Evolutionary conservation across 345 rosid species (phyloP), one percentile per base, ranked within the genome.

Genomic region (thale cress (Arabidopsis thaliana)): DNA sequence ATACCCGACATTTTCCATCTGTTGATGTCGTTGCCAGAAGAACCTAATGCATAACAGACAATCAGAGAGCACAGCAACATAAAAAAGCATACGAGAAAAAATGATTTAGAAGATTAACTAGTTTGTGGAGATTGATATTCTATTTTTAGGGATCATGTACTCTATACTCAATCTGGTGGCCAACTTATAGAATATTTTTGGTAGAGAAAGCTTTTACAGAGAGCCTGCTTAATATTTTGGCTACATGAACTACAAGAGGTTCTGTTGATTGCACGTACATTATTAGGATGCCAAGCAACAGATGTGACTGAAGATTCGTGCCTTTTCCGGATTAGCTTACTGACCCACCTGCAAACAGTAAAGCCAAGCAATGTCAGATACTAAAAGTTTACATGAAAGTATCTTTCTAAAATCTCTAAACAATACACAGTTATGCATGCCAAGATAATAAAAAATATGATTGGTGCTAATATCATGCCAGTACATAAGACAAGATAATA

Each of bases 211-310:
- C 61, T 64, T 71, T 10, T 22, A 46, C 7, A 40, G 2, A 68
- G 59, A 30, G 48, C 38, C 38, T 22, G 40, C 6, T 71, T 28
- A 40, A 57, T 48, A 33, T 46, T 36, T 34, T 50, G 30, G 40
- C 41, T 32, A 71, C 49, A 62, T 20, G 32, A 64, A 22, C 24
- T 46, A 46, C 25, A 59, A 9, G 22, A 34, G 69, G 48, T 37
- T 72, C 13, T 63, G 66, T 49, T 46, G 36, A 56, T 41, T 65
- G 56, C 49, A 82, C 96, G 1, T n/a, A 92, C 99, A 84, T 92
- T 95, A 75, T 95, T 89, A 65, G 98, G 99, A 82, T 95, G 99
- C 98, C 99, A 95, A 22, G 98, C 98, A 80, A 92, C 90, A 76
- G 85, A 81, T 68, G 98, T 95, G 80, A 95, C 98, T 24, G 99